Evolutionary conservation across 1,284 basidiomycete genomes (phyloP).

Genomic region (Anthracocystis panici-leucophaei): DNA sequence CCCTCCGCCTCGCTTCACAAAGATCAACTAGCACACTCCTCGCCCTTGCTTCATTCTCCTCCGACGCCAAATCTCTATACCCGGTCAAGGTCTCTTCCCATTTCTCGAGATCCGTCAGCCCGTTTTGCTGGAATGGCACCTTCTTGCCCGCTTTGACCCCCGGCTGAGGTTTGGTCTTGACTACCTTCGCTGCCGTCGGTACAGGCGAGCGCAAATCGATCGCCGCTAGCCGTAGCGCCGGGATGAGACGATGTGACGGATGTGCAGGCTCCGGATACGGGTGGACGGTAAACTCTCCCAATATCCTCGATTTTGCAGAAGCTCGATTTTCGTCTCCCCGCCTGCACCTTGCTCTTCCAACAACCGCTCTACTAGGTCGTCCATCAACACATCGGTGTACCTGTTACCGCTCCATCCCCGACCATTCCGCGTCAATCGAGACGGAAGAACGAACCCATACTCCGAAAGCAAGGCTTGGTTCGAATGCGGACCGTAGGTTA

Average conservation of each 20-base stretch:
- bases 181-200: constrained; percentile 17
- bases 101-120: constrained; percentile 13
- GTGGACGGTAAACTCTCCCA: constrained; percentile 64
- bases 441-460: constrained; percentile 61
- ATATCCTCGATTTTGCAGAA: constrained; percentile 60
- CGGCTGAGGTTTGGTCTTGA: constrained; percentile 19
- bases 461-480: constrained; percentile 58
- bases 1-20: constrained; percentile 8
- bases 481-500: constrained; percentile 64
- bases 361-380: constrained; percentile 33
- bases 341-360: constrained; percentile 27
- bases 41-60: constrained; percentile 43
- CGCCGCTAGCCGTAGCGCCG: constrained; percentile 54
- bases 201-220: constrained; percentile 21
- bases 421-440: not conserved
- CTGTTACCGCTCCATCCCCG: constrained; percentile 50
- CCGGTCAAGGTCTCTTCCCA: constrained; percentile 57
- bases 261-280: constrained; percentile 59
- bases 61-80: constrained; percentile 31
- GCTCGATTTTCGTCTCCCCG: constrained; percentile 51
- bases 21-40: constrained; percentile 16
- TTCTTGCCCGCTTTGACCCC: constrained; percentile 31
- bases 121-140: not conserved
- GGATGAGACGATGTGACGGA: constrained; percentile 61
- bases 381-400: constrained; percentile 55